phyloP scores from a whole-genome alignment of 345 rosid genomes.

The Salix purpurea region DNA sequence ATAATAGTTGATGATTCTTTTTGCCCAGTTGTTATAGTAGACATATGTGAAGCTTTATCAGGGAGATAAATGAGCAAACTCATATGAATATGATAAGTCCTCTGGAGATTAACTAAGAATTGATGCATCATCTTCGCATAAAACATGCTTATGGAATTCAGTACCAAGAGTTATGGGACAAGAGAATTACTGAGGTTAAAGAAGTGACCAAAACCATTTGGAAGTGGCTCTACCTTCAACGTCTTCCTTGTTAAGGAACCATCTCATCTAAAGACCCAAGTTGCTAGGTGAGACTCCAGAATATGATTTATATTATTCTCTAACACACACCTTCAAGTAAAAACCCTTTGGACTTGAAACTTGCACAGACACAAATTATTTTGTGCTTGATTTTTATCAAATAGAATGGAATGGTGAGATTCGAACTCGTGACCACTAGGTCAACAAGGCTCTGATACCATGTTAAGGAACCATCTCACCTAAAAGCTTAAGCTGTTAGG shows the following conservation, averaged over 20 bases:
- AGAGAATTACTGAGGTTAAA: conserved; percentile 52
- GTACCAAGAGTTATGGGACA: conserved; percentile 17
- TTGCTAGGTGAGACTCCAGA: no score
- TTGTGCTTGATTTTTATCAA: no score
- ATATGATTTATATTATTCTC: no score
- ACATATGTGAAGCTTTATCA: neutral
- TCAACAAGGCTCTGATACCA: no score
- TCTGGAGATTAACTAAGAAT: neutral
- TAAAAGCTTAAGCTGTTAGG: no score
- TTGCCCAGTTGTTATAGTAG: neutral
- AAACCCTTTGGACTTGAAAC: no score
- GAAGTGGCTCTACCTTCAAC: conserved; percentile 89
- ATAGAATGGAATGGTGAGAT: no score
- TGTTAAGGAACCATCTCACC: no score
- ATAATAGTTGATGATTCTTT: neutral
- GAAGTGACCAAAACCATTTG: conserved; percentile 85
- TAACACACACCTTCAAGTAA: no score
- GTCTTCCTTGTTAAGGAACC: conserved; percentile 43
- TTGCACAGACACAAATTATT: no score
- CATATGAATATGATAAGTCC: neutral
- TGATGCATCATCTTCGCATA: conserved; percentile 7
- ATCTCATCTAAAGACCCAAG: no score
- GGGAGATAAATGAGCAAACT: neutral
- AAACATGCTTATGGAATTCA: conserved; percentile 3
- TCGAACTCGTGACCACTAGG: no score